Evolutionary conservation across 148 eudicot genomes (phyloP).

Genomic region (Diospyros kaki): DNA sequence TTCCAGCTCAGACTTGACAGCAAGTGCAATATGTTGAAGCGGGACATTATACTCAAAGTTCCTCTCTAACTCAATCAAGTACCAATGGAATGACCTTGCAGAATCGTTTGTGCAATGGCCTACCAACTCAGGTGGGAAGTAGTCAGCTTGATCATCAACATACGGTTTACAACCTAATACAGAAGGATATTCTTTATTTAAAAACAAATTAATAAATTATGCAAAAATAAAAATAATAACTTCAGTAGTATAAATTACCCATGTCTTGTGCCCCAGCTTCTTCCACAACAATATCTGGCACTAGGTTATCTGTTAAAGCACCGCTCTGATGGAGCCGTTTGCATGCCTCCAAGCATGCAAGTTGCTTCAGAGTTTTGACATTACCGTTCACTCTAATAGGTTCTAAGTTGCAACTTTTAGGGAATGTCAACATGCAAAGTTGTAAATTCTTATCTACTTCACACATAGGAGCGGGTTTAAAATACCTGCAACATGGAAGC

Average conservation of each 20-base stretch:
- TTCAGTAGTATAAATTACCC: conserved; percentile 23
- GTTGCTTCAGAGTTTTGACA: conserved; percentile 52
- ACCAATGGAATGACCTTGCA: conserved; percentile 41
- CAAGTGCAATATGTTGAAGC: conserved; percentile 48
- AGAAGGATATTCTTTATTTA: background rate
- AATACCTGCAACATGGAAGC: conserved; percentile 49
- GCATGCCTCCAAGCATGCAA: conserved; percentile 85
- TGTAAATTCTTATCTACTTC: conserved; percentile 34
- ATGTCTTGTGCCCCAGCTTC: conserved; percentile 40
- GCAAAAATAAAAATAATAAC: background rate
- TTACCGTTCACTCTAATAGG: conserved; percentile 37
- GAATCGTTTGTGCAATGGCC: conserved; percentile 20
- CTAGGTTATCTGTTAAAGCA: conserved; percentile 77
- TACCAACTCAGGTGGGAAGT: conserved; percentile 65
- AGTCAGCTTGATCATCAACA: conserved; percentile 36
- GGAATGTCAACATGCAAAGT: conserved; percentile 58
- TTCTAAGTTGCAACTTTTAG: conserved; percentile 59
- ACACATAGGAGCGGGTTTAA: conserved; percentile 62
- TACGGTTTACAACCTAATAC: conserved; percentile 34
- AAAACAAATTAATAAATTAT: no score
- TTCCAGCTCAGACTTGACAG: conserved; percentile 43
- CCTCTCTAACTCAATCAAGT: conserved; percentile 43
- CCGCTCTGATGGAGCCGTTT: conserved; percentile 62
- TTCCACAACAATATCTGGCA: conserved; percentile 73
- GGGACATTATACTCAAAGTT: conserved; percentile 39